Evolutionary conservation across 2,329 filamentous ascomycete species (phyloP), one percentile per base, ranked within the genome.

Genomic region (Aspergillus luchuensis): DNA sequence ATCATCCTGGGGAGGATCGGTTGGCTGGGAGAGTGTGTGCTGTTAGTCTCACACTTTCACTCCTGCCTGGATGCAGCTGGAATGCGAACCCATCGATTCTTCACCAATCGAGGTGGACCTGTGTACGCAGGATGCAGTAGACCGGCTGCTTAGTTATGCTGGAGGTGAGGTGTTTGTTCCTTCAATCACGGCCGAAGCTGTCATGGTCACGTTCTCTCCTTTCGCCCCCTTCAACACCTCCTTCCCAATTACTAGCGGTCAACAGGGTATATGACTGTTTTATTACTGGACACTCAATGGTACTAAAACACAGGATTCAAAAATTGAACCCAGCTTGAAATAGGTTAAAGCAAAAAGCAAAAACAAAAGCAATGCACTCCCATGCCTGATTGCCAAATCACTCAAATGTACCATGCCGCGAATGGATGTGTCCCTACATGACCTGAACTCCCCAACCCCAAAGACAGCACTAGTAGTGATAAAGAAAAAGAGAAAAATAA

Each of bases 91-190:
- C 38, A 19, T 30, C 25, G 8, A 4, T 25, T 50, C 10, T 11
- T 38, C 30, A 30, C 50, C 50, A 53, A 53, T 38, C 19, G 36
- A 33, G 28, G 21, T 5, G 11, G 15, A n/a, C 25, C 33, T 45
- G 53, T 47, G 53, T 56, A 45, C 53, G 41, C 41, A 19, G 38
- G 21, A 56, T 56, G 53, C 53, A 45, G 53, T 30, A 19, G 25
- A 56, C 39, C 53, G 53, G 15, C 53, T 43, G 53, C 53, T 56
- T 56, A 47, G 15, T 47, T 56, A 30, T 56, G 41, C 53, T 45
- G 11, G 23, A 56, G 4, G 39, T 36, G 53, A 56, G 53, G 25
- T 50, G 47, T 28, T 43, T 50, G 25, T 50, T 50, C n/a, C 4
- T 30, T 19, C 52, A 41, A 36, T 36, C 33, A 36, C 33, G 33